phyloP scores from a whole-genome alignment of 257 asterid genomes.

The Anisodus acutangulus region DNA sequence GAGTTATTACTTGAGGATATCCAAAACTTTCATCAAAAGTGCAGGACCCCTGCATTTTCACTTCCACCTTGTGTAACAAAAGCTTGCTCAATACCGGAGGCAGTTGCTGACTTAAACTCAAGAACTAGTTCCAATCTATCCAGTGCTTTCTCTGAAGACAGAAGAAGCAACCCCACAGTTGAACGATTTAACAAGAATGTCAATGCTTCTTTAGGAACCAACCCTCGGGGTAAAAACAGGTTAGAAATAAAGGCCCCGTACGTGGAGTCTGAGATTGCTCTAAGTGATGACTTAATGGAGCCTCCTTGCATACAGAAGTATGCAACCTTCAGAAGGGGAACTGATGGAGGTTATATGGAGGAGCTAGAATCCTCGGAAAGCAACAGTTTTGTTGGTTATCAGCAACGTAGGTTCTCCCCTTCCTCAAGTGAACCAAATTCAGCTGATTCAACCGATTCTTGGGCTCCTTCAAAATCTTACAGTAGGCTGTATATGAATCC shows the following conservation, averaged over 20 bases:
- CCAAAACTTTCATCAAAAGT: constrained; percentile 92
- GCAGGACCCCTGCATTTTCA: constrained; percentile 45
- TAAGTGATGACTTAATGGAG: constrained; percentile 63
- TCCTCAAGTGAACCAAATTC: constrained; percentile 77
- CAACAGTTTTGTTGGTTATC: constrained; percentile 56
- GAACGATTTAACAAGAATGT: constrained; percentile 42
- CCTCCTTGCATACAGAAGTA: constrained; percentile 73
- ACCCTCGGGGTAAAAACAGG: constrained; percentile 42
- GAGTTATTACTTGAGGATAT: constrained; percentile 87
- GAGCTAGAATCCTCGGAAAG: constrained; percentile 87
- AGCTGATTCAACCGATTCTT: constrained; percentile 53
- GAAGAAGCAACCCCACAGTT: constrained; percentile 36
- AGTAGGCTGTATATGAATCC: constrained; percentile 44
- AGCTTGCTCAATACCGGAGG: constrained; percentile 86
- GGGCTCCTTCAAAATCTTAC: constrained; percentile 46
- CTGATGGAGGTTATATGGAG: constrained; percentile 44
- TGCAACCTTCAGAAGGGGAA: constrained; percentile 78
- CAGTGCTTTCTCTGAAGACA: constrained; percentile 46
- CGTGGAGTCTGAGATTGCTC: constrained; percentile 72
- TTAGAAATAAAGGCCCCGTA: constrained; percentile 44
- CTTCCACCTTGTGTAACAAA: constrained; percentile 82
- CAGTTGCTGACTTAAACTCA: constrained; percentile 94
- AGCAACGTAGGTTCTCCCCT: constrained; percentile 64
- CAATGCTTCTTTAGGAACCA: constrained; percentile 21
- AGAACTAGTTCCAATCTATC: constrained; percentile 54